A percentile compares a stretch with the other conserved stretches of the same genome.
Conservation (phyloP, 768 basidiomycete genomes). For the Boletus sp. region DNA sequence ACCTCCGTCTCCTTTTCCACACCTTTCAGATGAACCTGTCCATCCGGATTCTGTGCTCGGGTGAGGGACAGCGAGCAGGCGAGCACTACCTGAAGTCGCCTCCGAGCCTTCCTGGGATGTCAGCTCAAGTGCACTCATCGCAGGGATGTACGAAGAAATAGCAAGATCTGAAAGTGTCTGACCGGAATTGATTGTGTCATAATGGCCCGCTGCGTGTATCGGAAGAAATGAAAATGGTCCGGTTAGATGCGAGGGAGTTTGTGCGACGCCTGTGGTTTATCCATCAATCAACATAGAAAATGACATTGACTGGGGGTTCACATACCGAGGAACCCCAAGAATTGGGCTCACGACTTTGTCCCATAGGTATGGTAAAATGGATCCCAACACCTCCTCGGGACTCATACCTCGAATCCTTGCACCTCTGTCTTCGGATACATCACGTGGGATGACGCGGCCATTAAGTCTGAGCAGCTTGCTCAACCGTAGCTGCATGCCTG, state of each 20-base stretch:
- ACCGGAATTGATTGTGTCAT: not conserved
- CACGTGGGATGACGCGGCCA: not conserved
- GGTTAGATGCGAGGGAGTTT: not conserved
- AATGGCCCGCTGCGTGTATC: not conserved
- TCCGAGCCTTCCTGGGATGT: not conserved
- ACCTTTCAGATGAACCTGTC: not conserved
- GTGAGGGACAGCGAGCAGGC: constrained; percentile 11
- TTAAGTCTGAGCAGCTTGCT: not conserved
- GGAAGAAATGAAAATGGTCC: not conserved
- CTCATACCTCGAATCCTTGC: not conserved
- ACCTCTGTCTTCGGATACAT: not conserved
- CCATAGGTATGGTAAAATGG: not conserved
- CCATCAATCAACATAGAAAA: too few relatives aligned
- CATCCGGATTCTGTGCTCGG: constrained; percentile 13
- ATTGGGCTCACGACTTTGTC: not conserved
- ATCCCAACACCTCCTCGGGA: not conserved
- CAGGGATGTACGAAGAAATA: constrained; percentile 21
- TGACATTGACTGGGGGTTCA: not conserved
- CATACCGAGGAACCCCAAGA: not conserved
- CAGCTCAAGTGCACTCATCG: not conserved
- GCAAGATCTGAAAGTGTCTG: not conserved
- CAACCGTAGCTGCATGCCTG: not conserved
- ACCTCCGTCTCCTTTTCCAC: constrained; percentile 19
- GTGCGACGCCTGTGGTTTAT: not conserved
- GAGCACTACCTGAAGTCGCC: not conserved